Evolutionary conservation across 164 flowering plant species (phyloP).

Genomic region (Piper betle): DNA sequence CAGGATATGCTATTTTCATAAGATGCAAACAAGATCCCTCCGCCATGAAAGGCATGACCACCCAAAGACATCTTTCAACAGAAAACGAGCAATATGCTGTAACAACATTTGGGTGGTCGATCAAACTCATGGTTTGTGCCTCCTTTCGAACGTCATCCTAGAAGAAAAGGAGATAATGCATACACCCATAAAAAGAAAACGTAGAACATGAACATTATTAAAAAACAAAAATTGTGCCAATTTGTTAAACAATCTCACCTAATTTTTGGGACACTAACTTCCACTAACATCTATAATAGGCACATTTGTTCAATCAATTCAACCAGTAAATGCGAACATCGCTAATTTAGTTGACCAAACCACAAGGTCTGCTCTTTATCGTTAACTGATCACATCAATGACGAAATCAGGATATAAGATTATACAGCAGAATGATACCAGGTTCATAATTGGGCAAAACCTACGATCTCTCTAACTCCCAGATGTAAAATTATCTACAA

Average conservation of each 20-base stretch:
- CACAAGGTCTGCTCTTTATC: too few species aligned
- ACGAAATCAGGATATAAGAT: too few species aligned
- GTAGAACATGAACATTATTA: neutral
- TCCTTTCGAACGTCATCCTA: slow-evolving; percentile 91
- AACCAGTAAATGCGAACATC: too few species aligned
- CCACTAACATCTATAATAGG: too few species aligned
- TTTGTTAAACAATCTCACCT: neutral
- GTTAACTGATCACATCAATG: too few species aligned
- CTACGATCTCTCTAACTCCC: too few species aligned
- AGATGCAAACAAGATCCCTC: slow-evolving; percentile 96
- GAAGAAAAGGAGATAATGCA: slow-evolving; percentile 3
- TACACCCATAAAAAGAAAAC: neutral
- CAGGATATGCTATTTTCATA: slow-evolving; percentile 83
- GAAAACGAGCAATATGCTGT: slow-evolving; percentile 85
- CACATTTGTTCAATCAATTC: too few species aligned
- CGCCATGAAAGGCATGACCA: slow-evolving; percentile 98
- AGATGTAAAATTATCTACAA: too few species aligned
- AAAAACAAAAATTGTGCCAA: neutral
- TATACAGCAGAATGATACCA: too few species aligned
- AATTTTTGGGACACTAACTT: too few species aligned
- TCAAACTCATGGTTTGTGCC: slow-evolving; percentile 96
- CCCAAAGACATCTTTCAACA: slow-evolving; percentile 84
- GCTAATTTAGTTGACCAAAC: too few species aligned
- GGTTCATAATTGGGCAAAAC: too few species aligned
- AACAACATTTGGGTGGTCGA: slow-evolving; percentile 88